Base-by-base conservation (phyloP, 208 protist species). In the Leishmania major region DNA sequence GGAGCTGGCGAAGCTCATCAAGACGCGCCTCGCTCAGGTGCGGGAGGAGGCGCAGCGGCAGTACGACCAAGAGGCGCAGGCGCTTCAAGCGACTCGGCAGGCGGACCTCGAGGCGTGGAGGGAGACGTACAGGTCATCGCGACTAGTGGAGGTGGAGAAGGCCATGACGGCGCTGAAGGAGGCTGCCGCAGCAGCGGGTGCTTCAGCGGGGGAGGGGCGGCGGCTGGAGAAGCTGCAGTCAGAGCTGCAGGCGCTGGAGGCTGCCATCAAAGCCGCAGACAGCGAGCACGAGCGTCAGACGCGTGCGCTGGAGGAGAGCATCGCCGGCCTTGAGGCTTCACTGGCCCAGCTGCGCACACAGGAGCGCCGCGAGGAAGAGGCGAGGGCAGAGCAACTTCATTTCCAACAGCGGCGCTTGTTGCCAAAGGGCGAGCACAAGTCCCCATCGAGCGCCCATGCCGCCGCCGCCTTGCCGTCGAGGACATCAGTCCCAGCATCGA, bases 1-100 rank as follows among this genome's bases (percentile, higher is more conserved):
- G 80, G 88, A 93, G 55, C 84, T 87, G 82, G 74, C 88, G 72
- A 80, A 78, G 53, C 49, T 78, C 40, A 72, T 91, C n/a, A 80
- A 87, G 43, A 67, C 43, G 67, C 79, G 79, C 4, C 60, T 91
- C 22, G 66, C 35, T 64, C 67, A 84, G 49, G 64, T 84, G 25
- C 82, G 79, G n/a, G 80, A 82, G 51, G 70, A 77, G 60, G 59
- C 80, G 25, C 60, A 51, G 37, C 75, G 47, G 73, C 64, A 79
- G 75, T 78, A 88, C 19, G 83, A 89, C 31, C 40, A 37, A 17
- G 81, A 82, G 64, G 51, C 79, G 55, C 57, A 72, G 81, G 57
- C n/a, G 55, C 77, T 89, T 66, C 72, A 72, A 64, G 64, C 37
- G 45, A 47, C 72, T 35, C 89, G 78, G 15, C 53, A 80, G 59